Evolutionary conservation across 805 yeast genomes (phyloP).

Genomic region (Wickerhamomyces canadensis): DNA sequence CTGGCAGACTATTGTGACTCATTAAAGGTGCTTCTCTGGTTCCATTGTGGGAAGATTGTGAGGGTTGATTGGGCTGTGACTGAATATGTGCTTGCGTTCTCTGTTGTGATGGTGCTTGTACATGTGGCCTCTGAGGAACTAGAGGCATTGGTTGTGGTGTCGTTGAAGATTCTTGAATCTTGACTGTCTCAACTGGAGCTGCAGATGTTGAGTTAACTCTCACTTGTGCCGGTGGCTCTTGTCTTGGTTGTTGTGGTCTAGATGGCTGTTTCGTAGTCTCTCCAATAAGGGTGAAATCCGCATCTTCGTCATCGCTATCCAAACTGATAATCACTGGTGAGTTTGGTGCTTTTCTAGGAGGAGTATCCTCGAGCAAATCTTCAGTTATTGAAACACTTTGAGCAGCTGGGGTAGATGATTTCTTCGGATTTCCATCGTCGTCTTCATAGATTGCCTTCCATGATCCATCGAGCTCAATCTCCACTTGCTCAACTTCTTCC

Average conservation of each 20-base stretch:
- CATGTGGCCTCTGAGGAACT: no score
- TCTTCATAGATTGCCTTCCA: constrained; percentile 47
- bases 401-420: constrained; percentile 1
- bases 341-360: constrained; percentile 6
- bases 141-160: no score
- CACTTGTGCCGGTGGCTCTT: no score
- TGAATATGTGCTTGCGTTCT: no score
- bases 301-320: constrained; percentile 46
- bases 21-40: no score
- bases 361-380: no score
- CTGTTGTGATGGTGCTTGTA: no score
- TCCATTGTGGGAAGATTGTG: no score
- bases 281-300: constrained; percentile 10
- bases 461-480: constrained; percentile 62
- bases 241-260: background rate
- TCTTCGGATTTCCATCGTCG: constrained; percentile 14
- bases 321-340: constrained; percentile 40
- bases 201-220: background rate
- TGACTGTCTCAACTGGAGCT: no score
- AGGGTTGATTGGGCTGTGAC: no score
- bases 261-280: background rate
- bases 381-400: no score
- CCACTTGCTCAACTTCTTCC: constrained; percentile 58
- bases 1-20: no score
- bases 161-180: background rate